Evolutionary conservation across 805 yeast genomes (phyloP), one percentile per base, ranked within the genome.

Genomic region (Candida golubevii): DNA sequence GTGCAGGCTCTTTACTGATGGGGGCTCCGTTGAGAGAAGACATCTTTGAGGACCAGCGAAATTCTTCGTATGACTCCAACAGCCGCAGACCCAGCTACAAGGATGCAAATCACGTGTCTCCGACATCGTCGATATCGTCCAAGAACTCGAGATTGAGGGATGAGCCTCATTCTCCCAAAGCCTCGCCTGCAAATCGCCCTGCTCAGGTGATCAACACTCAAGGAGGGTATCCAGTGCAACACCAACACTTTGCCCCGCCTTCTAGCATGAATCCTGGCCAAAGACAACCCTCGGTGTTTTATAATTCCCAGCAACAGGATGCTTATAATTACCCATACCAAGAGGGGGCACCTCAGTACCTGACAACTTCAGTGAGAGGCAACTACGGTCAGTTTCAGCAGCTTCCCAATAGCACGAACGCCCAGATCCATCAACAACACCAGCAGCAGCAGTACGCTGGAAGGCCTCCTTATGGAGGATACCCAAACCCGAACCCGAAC

Each of bases 121-220:
- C 72, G 1, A 59, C 69, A 1, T 65, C 72, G 6, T 66, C 72
- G 0, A 47, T 64, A 47, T 65, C 71, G 1, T 63, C 70, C 7
- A 60, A 58, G 35, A 50, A 63, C 12, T 63, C 69, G 5, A 62
- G 60, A 40, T 53, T 54, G 14, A 47, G 55, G 11, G 74, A 69
- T 14, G 66, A 67, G 42, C 66, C 71, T 1, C 71, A 66, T 38
- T 66, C 72, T 5, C 75, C 75, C 0, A 68, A 62, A 34, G 62
- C 72, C 1, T 66, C 71, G 1, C 74, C 72, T 0, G 34, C 26
- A 7, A 45, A 39, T 12, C 31, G 23, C 8, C 14, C 39, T 5
- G 12, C 41, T 13, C 46, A 42, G 18, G 38, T 6, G 7, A 4
- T 33, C 10, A 38, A 33, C 4, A 27, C 14, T 6, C 11, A 13